phyloP scores from a whole-genome alignment of 2,329 filamentous ascomycete genomes.

The Whalleya microplaca region DNA sequence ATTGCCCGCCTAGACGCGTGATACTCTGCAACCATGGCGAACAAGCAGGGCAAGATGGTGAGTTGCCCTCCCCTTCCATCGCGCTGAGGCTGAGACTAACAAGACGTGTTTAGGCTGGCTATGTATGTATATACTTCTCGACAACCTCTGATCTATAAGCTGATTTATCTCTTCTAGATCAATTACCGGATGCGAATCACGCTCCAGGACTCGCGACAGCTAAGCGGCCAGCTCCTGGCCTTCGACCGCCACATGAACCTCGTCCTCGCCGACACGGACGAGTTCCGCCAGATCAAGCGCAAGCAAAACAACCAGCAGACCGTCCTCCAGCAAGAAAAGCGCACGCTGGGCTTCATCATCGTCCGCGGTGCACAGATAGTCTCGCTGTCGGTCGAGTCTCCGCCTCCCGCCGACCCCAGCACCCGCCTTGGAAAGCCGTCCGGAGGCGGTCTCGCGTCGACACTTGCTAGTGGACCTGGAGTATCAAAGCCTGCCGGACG shows the following conservation, averaged over 20 bases:
- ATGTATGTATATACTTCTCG: conserved; percentile 59
- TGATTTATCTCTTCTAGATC: conserved; percentile 65
- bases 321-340: conserved; percentile 93
- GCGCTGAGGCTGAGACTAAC: conserved; percentile 63
- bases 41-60: conserved; percentile 99
- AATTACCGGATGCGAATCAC: conserved; percentile 99
- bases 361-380: conserved; percentile 94
- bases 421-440: conserved; percentile 81
- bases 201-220: conserved; percentile 90
- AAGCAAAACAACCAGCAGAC: conserved; percentile 77
- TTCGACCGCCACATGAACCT: conserved; percentile 99
- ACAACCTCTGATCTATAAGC: conserved; percentile 10
- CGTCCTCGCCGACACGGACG: conserved; percentile 97
- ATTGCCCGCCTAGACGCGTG: background rate
- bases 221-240: conserved; percentile 97
- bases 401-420: conserved; percentile 90
- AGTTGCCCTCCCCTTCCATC: conserved; percentile 51
- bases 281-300: conserved; percentile 89
- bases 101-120: conserved; percentile 64
- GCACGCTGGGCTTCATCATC: conserved; percentile 93
- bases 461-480: conserved; percentile 81
- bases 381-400: conserved; percentile 92
- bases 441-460: conserved; percentile 68
- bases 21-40: conserved; percentile 62
- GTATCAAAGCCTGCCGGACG: conserved; percentile 90